Conservation (phyloP, 73 alveolate genomes). For the Durusdinium trenchii region DNA sequence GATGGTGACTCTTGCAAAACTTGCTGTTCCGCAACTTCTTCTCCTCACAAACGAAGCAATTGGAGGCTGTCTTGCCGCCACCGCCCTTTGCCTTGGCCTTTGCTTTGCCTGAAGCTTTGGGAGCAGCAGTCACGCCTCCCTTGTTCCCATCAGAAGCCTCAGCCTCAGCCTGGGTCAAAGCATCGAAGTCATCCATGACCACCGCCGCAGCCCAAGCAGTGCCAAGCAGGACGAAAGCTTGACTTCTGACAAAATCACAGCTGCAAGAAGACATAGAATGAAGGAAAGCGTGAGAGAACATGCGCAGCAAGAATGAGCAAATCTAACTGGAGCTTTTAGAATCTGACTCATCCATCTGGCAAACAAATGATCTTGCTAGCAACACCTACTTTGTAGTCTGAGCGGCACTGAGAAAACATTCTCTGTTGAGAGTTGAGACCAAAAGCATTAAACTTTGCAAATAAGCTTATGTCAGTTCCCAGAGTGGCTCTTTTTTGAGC, state of each 20-base stretch:
- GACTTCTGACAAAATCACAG: no score
- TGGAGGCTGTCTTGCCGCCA: background rate
- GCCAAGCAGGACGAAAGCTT: background rate
- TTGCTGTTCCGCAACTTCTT: conserved; percentile 4
- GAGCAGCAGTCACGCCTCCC: background rate
- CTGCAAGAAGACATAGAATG: no score
- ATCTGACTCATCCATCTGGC: no score
- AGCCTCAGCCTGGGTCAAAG: background rate
- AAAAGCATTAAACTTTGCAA: no score
- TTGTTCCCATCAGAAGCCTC: background rate
- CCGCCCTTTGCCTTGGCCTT: background rate
- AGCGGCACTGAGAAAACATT: no score
- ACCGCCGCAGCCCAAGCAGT: background rate
- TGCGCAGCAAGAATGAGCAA: background rate
- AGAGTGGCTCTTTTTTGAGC: no score
- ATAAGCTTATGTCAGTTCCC: no score
- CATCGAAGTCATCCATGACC: conserved; percentile 37
- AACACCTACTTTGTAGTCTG: no score
- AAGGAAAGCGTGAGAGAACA: background rate
- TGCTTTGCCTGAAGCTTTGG: background rate
- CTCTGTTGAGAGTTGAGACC: no score
- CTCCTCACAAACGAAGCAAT: conserved; percentile 12
- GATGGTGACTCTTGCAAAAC: background rate
- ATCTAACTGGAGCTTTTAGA: no score
- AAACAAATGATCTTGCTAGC: no score